Evolutionary conservation across 139 green algal species (phyloP), one percentile per base, ranked within the genome.

Genomic region (Tetradesmus obliquus): DNA sequence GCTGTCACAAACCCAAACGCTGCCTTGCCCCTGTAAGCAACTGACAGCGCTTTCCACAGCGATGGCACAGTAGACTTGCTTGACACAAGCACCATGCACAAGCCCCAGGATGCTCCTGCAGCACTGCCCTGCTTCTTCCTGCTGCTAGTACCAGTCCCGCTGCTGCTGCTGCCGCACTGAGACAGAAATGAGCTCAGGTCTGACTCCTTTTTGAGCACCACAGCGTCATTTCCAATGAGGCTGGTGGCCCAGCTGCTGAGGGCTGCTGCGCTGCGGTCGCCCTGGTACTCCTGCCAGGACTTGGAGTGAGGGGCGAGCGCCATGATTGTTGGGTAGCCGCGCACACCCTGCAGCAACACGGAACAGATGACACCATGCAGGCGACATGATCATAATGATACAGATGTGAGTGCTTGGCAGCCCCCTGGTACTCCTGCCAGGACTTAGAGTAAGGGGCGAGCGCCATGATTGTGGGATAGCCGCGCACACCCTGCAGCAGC

Each of bases 281-380:
- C 97, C 0, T 94, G 82, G 90, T 97, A 98, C 7, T 96, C 93
- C 0, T 91, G n/a, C 79, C 93, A 91, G 1, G 51, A 53, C 3
- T 84, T 92, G 45, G 32, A 66, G 79, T 81, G 79, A 66, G 82
- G 55, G 4, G 55, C 82, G 10, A 96, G 95, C 4, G 95, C 95
- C 91, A 97, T 97, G 93, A 99, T 97, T 13, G 97, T 97, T 3
- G 97, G 97, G 90, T 97, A 98, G 45, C 96, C 96, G 9, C 91
- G 83, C 2, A 98, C 93, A 53, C 93, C 93, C 55, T 97, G 94
- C 87, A 93, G 55, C 32, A 55, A 9, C 2, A 32, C 12, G 62
- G n/a, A 51, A 74, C 81, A 55, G 53, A 5, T 69, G 9, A 85
- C 82, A 87, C 54, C 82, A 88, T 3, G 8, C 66, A 76, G 2